Conservation (phyloP, 192 early-diverging fungal genomes). For the Backusella macrospora region DNA sequence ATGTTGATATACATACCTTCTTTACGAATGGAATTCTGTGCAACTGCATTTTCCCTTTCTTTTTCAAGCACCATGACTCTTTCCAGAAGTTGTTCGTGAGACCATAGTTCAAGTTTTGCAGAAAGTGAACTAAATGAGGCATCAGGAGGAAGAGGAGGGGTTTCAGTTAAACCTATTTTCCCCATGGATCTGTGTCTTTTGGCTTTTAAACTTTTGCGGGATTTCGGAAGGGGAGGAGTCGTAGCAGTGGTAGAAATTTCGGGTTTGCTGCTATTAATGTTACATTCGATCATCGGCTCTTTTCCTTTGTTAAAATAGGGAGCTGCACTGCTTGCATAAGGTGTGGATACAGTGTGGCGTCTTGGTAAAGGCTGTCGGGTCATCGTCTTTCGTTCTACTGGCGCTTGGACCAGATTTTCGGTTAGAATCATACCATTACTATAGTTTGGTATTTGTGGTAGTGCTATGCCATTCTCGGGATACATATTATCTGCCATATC, state of each 20-base stretch:
- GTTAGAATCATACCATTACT: not conserved
- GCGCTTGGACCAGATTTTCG: not conserved
- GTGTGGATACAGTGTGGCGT: constrained; percentile 35
- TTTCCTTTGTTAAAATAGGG: constrained; percentile 22
- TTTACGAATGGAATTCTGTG: constrained; percentile 1
- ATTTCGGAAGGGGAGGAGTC: constrained; percentile 1
- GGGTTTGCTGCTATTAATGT: not conserved
- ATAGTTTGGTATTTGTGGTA: not conserved
- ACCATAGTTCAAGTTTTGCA: constrained; percentile 24
- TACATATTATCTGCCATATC: constrained; percentile 14
- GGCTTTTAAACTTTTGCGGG: constrained; percentile 13
- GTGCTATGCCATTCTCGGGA: not conserved
- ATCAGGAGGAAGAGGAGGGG: not conserved
- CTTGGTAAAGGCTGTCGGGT: constrained; percentile 21
- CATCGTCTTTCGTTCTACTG: not conserved
- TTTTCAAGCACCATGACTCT: constrained; percentile 30
- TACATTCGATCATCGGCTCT: constrained; percentile 18
- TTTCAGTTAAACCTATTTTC: constrained; percentile 14
- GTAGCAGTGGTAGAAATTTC: not conserved
- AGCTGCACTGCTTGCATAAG: constrained; percentile 19
- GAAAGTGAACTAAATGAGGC: constrained; percentile 14
- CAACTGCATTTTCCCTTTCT: constrained; percentile 20
- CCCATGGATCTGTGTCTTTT: constrained; percentile 28
- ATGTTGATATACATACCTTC: not conserved
- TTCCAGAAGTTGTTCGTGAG: constrained; percentile 30